phyloP scores from a whole-genome alignment of 495 filamentous ascomycete genomes.

The Penicillium bovifimosum region DNA sequence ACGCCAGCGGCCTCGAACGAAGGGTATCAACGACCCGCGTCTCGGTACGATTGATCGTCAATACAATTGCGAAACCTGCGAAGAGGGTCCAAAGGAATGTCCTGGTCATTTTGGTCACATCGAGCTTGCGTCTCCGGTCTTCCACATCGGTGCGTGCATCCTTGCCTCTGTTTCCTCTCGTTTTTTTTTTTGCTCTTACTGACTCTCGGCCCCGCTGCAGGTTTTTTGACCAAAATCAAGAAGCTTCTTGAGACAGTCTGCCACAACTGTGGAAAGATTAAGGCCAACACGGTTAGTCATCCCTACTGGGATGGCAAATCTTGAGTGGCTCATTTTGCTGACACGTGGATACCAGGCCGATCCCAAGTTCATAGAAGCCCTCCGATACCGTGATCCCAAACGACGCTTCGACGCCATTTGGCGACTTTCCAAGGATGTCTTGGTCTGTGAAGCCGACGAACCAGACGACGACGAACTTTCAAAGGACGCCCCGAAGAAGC shows the following conservation, averaged over 20 bases:
- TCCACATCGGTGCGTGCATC: slow-evolving; percentile 58
- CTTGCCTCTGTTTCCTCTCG: slow-evolving; percentile 18
- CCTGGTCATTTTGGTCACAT: slow-evolving; percentile 98
- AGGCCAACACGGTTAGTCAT: slow-evolving; percentile 90
- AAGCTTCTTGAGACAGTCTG: slow-evolving; percentile 97
- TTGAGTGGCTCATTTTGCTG: slow-evolving; percentile 53
- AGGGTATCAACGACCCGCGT: slow-evolving; percentile 87
- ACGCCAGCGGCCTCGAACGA: slow-evolving; percentile 75
- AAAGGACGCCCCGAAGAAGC: slow-evolving; percentile 42
- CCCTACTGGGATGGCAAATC: slow-evolving; percentile 50
- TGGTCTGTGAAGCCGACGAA: slow-evolving; percentile 70
- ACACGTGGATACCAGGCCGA: slow-evolving; percentile 64
- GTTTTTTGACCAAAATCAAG: slow-evolving; percentile 96
- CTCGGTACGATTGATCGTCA: slow-evolving; percentile 92
- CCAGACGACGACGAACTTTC: slow-evolving; percentile 57
- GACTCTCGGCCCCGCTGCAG: slow-evolving; percentile 36
- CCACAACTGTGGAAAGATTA: slow-evolving; percentile 94
- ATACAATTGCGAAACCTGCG: slow-evolving; percentile 90
- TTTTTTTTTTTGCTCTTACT: slow-evolving; percentile 15
- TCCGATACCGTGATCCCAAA: slow-evolving; percentile 84
- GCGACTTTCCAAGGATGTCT: slow-evolving; percentile 80
- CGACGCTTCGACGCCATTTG: slow-evolving; percentile 85
- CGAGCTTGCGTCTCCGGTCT: slow-evolving; percentile 90
- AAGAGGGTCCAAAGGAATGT: slow-evolving; percentile 89
- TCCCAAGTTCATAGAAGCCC: slow-evolving; percentile 71